Conservation (phyloP, 148 eudicot genomes). For the Chenopodium suecicum region DNA sequence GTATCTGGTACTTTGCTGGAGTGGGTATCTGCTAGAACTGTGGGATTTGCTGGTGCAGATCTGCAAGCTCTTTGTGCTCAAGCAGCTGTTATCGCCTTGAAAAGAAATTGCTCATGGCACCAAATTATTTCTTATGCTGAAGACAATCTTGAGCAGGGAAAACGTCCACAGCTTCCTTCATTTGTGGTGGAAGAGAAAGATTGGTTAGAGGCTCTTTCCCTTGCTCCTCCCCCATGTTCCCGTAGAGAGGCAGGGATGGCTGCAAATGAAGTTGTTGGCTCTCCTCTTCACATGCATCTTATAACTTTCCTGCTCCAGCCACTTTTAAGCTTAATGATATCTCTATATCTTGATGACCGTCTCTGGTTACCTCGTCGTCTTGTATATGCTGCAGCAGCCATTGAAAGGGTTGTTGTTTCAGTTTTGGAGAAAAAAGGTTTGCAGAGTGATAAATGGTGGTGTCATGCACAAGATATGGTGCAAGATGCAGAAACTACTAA, state of each 20-base stretch:
- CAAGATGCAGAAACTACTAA: slow-evolving; percentile 53
- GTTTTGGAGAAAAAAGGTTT: slow-evolving; percentile 46
- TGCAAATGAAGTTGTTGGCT: slow-evolving; percentile 71
- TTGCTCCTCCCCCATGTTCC: slow-evolving; percentile 91
- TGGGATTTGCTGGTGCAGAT: slow-evolving; percentile 99
- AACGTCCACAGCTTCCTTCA: slow-evolving; percentile 64
- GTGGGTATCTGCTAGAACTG: slow-evolving; percentile 69
- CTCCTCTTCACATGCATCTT: slow-evolving; percentile 70
- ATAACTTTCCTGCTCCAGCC: slow-evolving; percentile 68
- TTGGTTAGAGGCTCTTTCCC: slow-evolving; percentile 88
- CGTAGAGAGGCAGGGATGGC: slow-evolving; percentile 88
- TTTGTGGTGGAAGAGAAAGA: slow-evolving; percentile 86
- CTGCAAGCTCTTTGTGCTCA: slow-evolving; percentile 97
- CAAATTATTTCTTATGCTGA: slow-evolving; percentile 60
- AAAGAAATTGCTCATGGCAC: slow-evolving; percentile 75
- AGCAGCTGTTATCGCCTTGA: slow-evolving; percentile 73
- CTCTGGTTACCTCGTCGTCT: slow-evolving; percentile 69
- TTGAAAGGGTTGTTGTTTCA: slow-evolving; percentile 54
- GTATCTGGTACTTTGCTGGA: slow-evolving; percentile 66
- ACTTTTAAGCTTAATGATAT: slow-evolving; percentile 55
- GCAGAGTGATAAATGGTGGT: slow-evolving; percentile 55
- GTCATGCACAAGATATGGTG: slow-evolving; percentile 48
- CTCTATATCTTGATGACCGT: slow-evolving; percentile 69
- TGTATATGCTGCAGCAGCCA: slow-evolving; percentile 45
- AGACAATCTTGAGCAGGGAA: slow-evolving; percentile 38